Evolutionary conservation across 257 asterid species (phyloP), one percentile per base, ranked within the genome.

Genomic region (Thymus mandschuricus): DNA sequence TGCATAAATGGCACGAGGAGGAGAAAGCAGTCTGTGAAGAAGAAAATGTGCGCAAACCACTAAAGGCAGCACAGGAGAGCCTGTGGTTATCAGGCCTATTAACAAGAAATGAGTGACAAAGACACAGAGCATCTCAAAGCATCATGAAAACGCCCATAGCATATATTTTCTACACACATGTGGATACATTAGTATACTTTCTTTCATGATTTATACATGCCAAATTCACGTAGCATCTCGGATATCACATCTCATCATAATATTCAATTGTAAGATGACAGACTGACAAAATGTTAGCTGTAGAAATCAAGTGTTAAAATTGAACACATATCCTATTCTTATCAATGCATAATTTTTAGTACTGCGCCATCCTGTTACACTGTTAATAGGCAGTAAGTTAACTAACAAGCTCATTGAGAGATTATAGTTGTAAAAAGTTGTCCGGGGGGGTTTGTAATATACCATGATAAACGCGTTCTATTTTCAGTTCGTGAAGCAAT

Each of bases 1-100:
- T 44, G 64, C 49, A 64, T 64, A 70, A 43, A 45, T n/a, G 12
- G 29, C 27, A 75, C 59, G 70, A 65, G 67, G 57, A 55, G 48
- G 59, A 64, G 54, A 69, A 67, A 69, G 43, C 44, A 4, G 43
- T 35, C 64, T 54, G 12, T 51, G 34, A 11, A 31, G 9, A 40
- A 10, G 4, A 11, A 60, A 57, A 15, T 30, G 12, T 4, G 63
- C 64, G 11, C 31, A 35, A 60, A 28, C 7, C 69, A 49, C 40
- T 48, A 21, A 15, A 35, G n/a, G 35, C 74, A 57, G 74, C 31
- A 46, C 30, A 58, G 11, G 38, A 44, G 30, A 40, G 66, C 11
- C 46, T 29, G 46, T 11, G 9, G 5, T 48, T 10, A 12, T 60
- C 68, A 48, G 60, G 68, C 57, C 30, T 12, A 65, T 8, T 65